Base-by-base conservation (phyloP, 1,139 yeast genomes). In the Debaryomyces singareniensis region DNA sequence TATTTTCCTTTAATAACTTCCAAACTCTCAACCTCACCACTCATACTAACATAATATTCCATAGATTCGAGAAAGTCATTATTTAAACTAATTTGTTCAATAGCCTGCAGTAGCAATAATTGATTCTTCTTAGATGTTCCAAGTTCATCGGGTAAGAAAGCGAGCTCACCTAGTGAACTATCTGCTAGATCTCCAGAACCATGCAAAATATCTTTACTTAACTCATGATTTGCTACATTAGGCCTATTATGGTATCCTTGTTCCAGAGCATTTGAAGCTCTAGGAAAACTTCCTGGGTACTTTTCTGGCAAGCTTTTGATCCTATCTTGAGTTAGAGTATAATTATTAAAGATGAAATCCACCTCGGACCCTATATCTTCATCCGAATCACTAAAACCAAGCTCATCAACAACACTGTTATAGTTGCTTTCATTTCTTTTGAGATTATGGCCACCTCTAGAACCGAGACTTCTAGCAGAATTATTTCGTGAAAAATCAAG, bases 21-120 rank as follows among this genome's bases (percentile, higher is more conserved):
- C 12, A 35, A 38, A 9, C 31, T 24, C 10, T 35, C 37, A 11
- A 35, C 35, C 20, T 44, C 44, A 12, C 37, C 35, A 26, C 43
- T 39, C 4, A 52, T 29, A 7, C 49, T 52, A 2, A 51, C 38
- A 14, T 53, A 36, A 5, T 47, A 46, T 28, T 47, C 43, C 13
- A 61, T 32, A n/a, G 50, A 35, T 4, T 30, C 18, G 12, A 61
- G 36, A 25, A 49, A 45, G 24, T 36, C 33, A 34, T 50, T 60
- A 26, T 55, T 58, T 3, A 33, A 7, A 7, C 9, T 7, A 11
- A 25, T 11, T 9, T 10, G 18, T 11, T 5, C 12, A 21, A 18
- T 18, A n/a, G 9, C n/a, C n/a, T 18, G 21, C n/a, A n/a, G n/a
- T n/a, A n/a, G n/a, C n/a, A n/a, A n/a, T 18, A 18, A 18, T n/a